Base-by-base conservation (phyloP, 1,139 yeast genomes). In the Suhomyces kunorum region DNA sequence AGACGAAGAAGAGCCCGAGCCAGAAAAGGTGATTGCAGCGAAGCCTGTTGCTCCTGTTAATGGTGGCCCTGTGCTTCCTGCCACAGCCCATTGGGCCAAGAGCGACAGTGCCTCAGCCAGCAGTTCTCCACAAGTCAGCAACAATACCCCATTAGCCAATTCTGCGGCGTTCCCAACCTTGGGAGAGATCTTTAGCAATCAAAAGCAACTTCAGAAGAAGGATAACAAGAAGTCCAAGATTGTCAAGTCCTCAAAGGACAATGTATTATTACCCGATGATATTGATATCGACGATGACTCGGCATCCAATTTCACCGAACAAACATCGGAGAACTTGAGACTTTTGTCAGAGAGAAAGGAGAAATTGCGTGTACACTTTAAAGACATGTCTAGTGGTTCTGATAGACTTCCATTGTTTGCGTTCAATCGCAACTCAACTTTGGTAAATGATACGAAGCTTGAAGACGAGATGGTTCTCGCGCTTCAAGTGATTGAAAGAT, bases 101-200 rank as follows among this genome's bases (percentile, higher is more conserved):
- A 59, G 61, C 14, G 46, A 32, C 28, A 54, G 54, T 17, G 48
- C 48, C 25, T 53, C 61, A 13, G 57, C 62, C 5, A 54, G 64
- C 38, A 61, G 62, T 35, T 63, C 71, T 4, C 71, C 74, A 16
- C 61, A 71, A 9, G 68, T 64, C 6, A 58, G 55, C 38, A 60
- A 61, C 35, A 61, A 70, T 35, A 63, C 66, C 30, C 63, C 69
- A 11, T 59, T 75, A 49, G 68, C 78, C 4, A 77, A 79, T 50
- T 62, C 80, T 5, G 74, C 83, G 2, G 81, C 87, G 4, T 82
- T 84, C 72, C 92, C 92, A 27, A 78, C 90, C 0, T 68, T 84
- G 48, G 84, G 84, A 6, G 90, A 83, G 56, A 76, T 83, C 2
- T 66, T 78, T 40, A 67, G 71, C 42, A 68, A 76, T 35, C 70